Evolutionary conservation across 768 basidiomycete genomes (phyloP).

Genomic region (Boletus vinaceobasis): DNA sequence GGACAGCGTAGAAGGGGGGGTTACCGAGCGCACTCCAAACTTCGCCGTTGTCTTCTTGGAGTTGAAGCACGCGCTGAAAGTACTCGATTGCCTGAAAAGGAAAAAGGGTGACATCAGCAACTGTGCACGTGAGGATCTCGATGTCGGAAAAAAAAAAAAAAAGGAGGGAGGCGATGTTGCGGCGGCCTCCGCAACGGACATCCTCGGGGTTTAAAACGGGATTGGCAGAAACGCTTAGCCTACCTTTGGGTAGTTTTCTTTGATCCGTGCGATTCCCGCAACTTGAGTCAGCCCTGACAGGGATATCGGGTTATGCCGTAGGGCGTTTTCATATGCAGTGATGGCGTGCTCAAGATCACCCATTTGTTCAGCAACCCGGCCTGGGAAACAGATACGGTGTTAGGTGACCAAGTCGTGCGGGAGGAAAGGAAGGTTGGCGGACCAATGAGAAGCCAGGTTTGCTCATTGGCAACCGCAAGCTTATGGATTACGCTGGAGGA

Average conservation of each 20-base stretch:
- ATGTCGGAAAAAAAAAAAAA: conserved; percentile 21
- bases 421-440: conserved; percentile 3
- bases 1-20: conserved; percentile 26
- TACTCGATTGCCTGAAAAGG: conserved; percentile 83
- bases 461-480: conserved; percentile 83
- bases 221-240: conserved; percentile 33
- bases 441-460: conserved; percentile 96
- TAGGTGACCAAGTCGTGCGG: conserved; percentile 5
- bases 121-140: conserved; percentile 29
- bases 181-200: conserved; percentile 26
- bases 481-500: conserved; percentile 60
- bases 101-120: conserved; percentile 29
- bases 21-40: conserved; percentile 95
- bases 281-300: conserved; percentile 89
- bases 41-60: conserved; percentile 96
- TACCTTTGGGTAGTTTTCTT: conserved; percentile 96
- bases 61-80: conserved; percentile 86
- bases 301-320: conserved; percentile 92
- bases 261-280: conserved; percentile 94
- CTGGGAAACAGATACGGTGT: conserved; percentile 43
- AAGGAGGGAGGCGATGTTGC: conserved; percentile 17
- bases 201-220: conserved; percentile 31
- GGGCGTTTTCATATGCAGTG: conserved; percentile 89
- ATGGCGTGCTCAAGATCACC: conserved; percentile 90
- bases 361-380: conserved; percentile 94